Percentiles rank a stretch among this genome's conserved stretches.
Conservation (phyloP, 2,329 filamentous ascomycete species). For the Talaromyces rugulosus region DNA sequence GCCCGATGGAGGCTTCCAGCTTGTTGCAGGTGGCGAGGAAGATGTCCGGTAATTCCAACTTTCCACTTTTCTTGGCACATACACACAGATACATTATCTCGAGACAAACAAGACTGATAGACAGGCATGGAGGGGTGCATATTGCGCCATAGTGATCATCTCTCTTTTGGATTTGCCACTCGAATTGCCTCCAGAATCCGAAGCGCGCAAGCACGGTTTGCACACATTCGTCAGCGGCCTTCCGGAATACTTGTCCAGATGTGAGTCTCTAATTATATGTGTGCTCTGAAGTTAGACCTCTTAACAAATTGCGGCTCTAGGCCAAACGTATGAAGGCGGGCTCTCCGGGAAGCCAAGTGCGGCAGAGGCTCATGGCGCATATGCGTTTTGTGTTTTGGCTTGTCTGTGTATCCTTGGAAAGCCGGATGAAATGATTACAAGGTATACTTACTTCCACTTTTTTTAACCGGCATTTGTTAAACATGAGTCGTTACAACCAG, state of each 20-base stretch:
- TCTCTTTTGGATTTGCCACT: conserved; percentile 79
- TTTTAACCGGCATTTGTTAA: neutral
- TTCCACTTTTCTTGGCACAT: neutral
- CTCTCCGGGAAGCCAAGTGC: conserved; percentile 74
- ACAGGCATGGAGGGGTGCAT: conserved; percentile 64
- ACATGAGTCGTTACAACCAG: conserved; percentile 38
- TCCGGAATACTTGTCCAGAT: conserved; percentile 73
- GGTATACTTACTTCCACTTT: conserved; percentile 43
- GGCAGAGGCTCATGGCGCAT: conserved; percentile 91
- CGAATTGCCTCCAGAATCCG: conserved; percentile 68
- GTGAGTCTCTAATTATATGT: conserved; percentile 42
- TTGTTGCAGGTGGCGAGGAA: conserved; percentile 81
- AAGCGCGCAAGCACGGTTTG: conserved; percentile 60
- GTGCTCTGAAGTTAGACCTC: neutral
- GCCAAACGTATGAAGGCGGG: conserved; percentile 92
- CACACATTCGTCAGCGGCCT: conserved; percentile 67
- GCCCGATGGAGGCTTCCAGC: conserved; percentile 80
- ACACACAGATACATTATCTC: neutral
- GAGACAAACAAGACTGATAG: neutral
- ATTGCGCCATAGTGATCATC: conserved; percentile 82
- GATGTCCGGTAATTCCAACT: conserved; percentile 68
- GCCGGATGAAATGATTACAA: conserved; percentile 68
- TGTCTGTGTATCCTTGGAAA: conserved; percentile 81
- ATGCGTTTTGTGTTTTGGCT: conserved; percentile 89
- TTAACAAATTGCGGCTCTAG: conserved; percentile 39